A percentile compares a stretch with the other conserved stretches of the same genome.
Conservation (phyloP, 2,329 filamentous ascomycete genomes). For the Alternaria alternata region DNA sequence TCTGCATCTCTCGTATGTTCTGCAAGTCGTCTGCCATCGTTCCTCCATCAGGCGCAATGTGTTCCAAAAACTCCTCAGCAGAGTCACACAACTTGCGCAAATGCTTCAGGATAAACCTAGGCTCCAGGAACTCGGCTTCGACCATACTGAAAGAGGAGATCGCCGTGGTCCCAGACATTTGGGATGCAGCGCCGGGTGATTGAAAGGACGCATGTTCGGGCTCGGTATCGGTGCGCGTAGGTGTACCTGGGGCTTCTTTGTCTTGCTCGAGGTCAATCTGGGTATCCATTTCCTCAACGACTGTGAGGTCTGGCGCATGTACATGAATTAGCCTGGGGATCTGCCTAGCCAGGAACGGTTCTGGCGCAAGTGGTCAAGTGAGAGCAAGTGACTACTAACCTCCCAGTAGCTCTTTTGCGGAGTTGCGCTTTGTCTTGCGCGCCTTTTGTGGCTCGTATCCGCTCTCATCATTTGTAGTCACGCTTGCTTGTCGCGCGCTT, state of each 20-base stretch:
- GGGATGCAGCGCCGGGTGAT: constrained; percentile 51
- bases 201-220: constrained; percentile 24
- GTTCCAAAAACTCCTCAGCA: constrained; percentile 39
- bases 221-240: constrained; percentile 19
- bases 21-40: constrained; percentile 26
- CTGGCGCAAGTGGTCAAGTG: not conserved
- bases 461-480: constrained; percentile 38
- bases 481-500: constrained; percentile 40
- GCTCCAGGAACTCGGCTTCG: constrained; percentile 53
- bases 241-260: constrained; percentile 29
- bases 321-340: constrained; percentile 19
- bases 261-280: constrained; percentile 30
- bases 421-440: constrained; percentile 32
- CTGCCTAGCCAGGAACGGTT: not conserved
- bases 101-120: constrained; percentile 52
- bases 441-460: constrained; percentile 26
- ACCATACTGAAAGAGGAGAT: constrained; percentile 57
- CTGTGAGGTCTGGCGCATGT: constrained; percentile 40
- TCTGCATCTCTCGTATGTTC: constrained; percentile 42
- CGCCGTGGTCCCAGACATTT: constrained; percentile 58
- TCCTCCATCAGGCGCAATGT: constrained; percentile 41
- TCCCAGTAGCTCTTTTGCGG: constrained; percentile 33
- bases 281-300: constrained; percentile 44
- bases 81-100: constrained; percentile 49
- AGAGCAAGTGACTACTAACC: constrained; percentile 33